phyloP scores from a whole-genome alignment of 495 filamentous ascomycete genomes.

The Lentithecium fluviatile region DNA sequence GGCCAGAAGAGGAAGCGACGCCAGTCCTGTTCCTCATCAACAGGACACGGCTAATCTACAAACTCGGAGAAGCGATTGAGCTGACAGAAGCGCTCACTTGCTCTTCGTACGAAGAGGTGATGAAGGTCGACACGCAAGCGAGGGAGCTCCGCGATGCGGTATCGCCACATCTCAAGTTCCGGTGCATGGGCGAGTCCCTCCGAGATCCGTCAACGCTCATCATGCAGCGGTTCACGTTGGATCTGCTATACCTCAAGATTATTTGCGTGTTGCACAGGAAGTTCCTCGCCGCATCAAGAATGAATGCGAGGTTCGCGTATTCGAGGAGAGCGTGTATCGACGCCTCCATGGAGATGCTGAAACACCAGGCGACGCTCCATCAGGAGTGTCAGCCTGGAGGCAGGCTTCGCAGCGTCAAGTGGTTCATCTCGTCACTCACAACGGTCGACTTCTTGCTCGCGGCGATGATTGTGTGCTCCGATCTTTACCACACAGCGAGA shows the following conservation, averaged over 20 bases:
- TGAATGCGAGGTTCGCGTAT: slow-evolving; percentile 73
- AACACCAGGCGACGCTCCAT: slow-evolving; percentile 72
- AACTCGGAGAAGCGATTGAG: slow-evolving; percentile 62
- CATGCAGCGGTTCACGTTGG: slow-evolving; percentile 76
- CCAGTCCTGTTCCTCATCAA: slow-evolving; percentile 85
- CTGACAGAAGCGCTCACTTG: slow-evolving; percentile 50
- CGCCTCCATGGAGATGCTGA: slow-evolving; percentile 72
- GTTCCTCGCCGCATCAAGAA: slow-evolving; percentile 68
- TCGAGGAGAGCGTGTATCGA: slow-evolving; percentile 80
- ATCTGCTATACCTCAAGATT: slow-evolving; percentile 79
- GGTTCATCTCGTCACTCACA: slow-evolving; percentile 75
- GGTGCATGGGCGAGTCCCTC: slow-evolving; percentile 67
- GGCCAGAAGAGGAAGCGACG: slow-evolving; percentile 74
- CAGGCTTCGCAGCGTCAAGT: slow-evolving; percentile 67
- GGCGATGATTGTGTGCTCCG: slow-evolving; percentile 83
- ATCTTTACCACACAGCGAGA: slow-evolving; percentile 57
- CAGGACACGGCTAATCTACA: slow-evolving; percentile 65
- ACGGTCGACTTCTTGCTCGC: slow-evolving; percentile 82
- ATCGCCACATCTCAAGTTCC: slow-evolving; percentile 68
- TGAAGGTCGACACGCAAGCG: slow-evolving; percentile 70
- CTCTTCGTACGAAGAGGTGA: slow-evolving; percentile 71
- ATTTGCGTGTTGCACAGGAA: slow-evolving; percentile 81
- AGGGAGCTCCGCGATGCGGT: slow-evolving; percentile 65
- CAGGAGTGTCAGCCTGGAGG: slow-evolving; percentile 72
- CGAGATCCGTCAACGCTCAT: slow-evolving; percentile 74